Conservation (phyloP, 495 filamentous ascomycete genomes). For the Astrothelium subdiscretum region DNA sequence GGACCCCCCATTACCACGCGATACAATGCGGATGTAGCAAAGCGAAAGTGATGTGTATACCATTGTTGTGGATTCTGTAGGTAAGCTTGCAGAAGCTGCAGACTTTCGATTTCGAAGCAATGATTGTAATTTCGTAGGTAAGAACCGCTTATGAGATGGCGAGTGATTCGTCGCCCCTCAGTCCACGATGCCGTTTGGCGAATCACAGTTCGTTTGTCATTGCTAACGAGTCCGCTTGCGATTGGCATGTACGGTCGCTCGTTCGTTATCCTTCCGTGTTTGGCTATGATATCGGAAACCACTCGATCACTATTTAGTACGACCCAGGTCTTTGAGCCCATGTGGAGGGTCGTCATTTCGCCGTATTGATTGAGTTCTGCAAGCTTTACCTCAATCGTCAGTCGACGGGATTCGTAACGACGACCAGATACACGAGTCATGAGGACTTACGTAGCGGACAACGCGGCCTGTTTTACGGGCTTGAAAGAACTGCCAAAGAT, state of each 20-base stretch:
- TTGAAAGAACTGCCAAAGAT: background rate
- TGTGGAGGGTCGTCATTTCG: slow-evolving; percentile 28
- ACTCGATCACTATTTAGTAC: slow-evolving; percentile 28
- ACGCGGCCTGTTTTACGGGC: too few relatives aligned
- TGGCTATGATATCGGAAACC: slow-evolving; percentile 27
- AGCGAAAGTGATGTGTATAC: slow-evolving; percentile 33
- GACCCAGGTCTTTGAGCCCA: slow-evolving; percentile 31
- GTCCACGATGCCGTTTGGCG: slow-evolving; percentile 23
- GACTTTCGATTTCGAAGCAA: slow-evolving; percentile 33
- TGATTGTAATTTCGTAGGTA: slow-evolving; percentile 26
- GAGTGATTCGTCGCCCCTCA: slow-evolving; percentile 31
- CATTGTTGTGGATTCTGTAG: slow-evolving; percentile 26
- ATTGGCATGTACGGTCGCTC: slow-evolving; percentile 28
- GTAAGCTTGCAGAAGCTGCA: slow-evolving; percentile 30
- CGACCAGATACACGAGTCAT: too few relatives aligned
- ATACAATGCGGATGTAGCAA: slow-evolving; percentile 32
- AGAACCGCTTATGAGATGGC: slow-evolving; percentile 30
- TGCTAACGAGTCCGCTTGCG: slow-evolving; percentile 28
- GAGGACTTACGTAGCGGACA: too few relatives aligned
- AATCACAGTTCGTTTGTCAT: slow-evolving; percentile 22
- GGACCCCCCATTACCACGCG: slow-evolving; percentile 26
- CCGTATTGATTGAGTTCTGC: too few relatives aligned
- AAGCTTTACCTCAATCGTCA: too few relatives aligned
- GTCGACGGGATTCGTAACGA: too few relatives aligned
- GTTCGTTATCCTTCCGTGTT: slow-evolving; percentile 26